Evolutionary conservation across 768 basidiomycete genomes (phyloP).

Genomic region (Boletus sp.): DNA sequence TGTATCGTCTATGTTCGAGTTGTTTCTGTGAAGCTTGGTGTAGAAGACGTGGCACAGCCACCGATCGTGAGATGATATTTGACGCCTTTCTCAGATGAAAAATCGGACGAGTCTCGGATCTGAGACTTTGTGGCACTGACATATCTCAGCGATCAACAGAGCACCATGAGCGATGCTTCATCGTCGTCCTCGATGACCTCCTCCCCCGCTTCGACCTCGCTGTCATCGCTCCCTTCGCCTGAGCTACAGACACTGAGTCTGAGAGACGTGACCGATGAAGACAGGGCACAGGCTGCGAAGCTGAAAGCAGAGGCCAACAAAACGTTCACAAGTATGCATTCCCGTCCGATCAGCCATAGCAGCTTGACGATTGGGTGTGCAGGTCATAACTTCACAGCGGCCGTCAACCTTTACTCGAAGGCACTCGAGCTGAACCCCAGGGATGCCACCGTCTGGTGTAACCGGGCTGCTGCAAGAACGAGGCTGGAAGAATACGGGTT

Average conservation of each 20-base stretch:
- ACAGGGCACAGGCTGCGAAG: constrained; percentile 60
- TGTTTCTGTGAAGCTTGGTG: background rate
- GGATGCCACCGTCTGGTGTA: constrained; percentile 91
- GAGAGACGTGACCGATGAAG: constrained; percentile 64
- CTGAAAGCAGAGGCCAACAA: constrained; percentile 88
- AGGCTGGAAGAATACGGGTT: constrained; percentile 94
- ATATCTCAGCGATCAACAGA: constrained; percentile 1
- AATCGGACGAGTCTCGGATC: background rate
- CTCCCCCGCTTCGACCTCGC: constrained; percentile 50
- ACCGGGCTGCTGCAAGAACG: constrained; percentile 88
- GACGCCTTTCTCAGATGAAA: constrained; percentile 13
- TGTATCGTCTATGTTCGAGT: background rate
- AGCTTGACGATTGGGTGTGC: constrained; percentile 2
- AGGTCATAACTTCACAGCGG: constrained; percentile 74
- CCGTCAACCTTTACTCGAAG: constrained; percentile 74
- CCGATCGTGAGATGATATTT: constrained; percentile 27
- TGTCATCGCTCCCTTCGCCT: constrained; percentile 59
- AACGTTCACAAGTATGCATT: constrained; percentile 62
- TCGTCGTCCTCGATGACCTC: constrained; percentile 30
- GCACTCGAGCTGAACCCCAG: constrained; percentile 86
- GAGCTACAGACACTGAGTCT: constrained; percentile 50
- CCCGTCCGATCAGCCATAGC: background rate
- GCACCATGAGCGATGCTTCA: constrained; percentile 24
- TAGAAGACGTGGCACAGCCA: constrained; percentile 21
- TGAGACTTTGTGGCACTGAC: background rate